Percentiles rank a stretch among this genome's conserved stretches.
These are phyloP conservation scores for Phytophthora sp. DNA, from an alignment of 352 stramenopile species.

Conservation along the genomic window DNA sequence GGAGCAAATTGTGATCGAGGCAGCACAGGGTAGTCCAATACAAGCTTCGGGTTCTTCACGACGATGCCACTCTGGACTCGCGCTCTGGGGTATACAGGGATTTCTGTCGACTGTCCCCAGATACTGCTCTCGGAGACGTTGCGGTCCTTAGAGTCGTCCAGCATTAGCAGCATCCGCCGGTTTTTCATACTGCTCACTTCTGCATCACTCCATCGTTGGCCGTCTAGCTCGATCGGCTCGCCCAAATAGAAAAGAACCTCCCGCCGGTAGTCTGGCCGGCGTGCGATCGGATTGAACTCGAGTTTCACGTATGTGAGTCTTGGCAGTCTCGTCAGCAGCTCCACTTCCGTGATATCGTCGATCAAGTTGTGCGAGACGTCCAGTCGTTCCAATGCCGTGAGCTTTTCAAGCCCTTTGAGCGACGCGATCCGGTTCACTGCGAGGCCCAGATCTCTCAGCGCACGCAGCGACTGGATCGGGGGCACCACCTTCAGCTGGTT, in stretches of 20 bases:
- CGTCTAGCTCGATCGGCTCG: slow-evolving; percentile 68
- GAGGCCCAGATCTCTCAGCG: slow-evolving; percentile 64
- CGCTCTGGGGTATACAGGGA: slow-evolving; percentile 30
- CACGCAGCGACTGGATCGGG: slow-evolving; percentile 42
- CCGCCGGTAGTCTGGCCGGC: slow-evolving; percentile 75
- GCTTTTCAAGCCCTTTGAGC: slow-evolving; percentile 53
- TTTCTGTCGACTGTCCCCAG: slow-evolving; percentile 28
- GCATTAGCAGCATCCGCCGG: slow-evolving; percentile 50
- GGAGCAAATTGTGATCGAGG: slow-evolving; percentile 19
- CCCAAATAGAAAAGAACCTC: slow-evolving; percentile 85
- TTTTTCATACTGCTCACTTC: slow-evolving; percentile 81
- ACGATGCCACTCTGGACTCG: slow-evolving; percentile 16
- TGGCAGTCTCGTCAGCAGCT: slow-evolving; percentile 50
- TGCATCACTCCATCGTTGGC: slow-evolving; percentile 56
- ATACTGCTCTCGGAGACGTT: slow-evolving; percentile 8
- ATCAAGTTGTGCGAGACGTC: slow-evolving; percentile 81
- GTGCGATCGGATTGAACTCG: slow-evolving; percentile 76
- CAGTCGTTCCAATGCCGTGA: slow-evolving; percentile 54
- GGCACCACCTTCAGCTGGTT: slow-evolving; percentile 62
- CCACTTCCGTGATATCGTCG: slow-evolving; percentile 54
- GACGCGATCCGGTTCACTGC: slow-evolving; percentile 70
- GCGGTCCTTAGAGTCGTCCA: not conserved
- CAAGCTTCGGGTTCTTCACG: slow-evolving; percentile 40
- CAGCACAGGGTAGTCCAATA: slow-evolving; percentile 50
- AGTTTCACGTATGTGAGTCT: slow-evolving; percentile 58